Base-by-base conservation (phyloP, 2,329 filamentous ascomycete species). In the Colletotrichum abscissum region DNA sequence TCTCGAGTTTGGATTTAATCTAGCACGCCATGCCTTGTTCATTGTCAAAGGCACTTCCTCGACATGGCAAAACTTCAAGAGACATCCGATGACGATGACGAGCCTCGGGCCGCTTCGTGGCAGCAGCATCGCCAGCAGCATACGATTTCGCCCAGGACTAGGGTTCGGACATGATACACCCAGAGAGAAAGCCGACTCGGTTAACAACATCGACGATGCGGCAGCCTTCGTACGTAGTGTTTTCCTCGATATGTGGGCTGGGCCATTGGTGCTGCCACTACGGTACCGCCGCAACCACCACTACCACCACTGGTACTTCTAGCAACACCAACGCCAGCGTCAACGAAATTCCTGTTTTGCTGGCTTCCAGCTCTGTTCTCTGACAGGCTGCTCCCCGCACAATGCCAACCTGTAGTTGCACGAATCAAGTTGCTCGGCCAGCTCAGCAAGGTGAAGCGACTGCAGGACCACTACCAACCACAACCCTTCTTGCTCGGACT, bases 331-430 rank as follows among this genome's bases (percentile, higher is more conserved):
- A 67, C 54, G 63, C 67, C 60, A 69, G 33, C 59, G 49, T 54
- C 26, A 42, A 11, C 12, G 5, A 52, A 52, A 63, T 69, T 69
- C 60, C 52, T 73, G 66, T 46, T 69, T 73, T 73, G 55, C 42
- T 19, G 33, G 30, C 56, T n/a, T 16, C 33, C 35, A 19, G 16
- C 35, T 65, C 5, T 28, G 24, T 28, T 65, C n/a, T 70, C 46
- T 73, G 33, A 70, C 33, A 73, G 70, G 70, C 70, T 60, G 28
- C 33, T 73, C 67, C 70, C 70, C 66, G 60, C 70, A 73, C 60
- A 55, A 52, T 49, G 46, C 55, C 28, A 56, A 49, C 26, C 54
- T 14, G 67, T 33, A 62, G 67, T 62, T 64, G 58, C 60, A 49
- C 67, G 70, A 73, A 73, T 70, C 66, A 73, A 42, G 67, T 65